Base-by-base conservation (phyloP, 495 filamentous ascomycete genomes). In the Annulohypoxylon bovei region DNA sequence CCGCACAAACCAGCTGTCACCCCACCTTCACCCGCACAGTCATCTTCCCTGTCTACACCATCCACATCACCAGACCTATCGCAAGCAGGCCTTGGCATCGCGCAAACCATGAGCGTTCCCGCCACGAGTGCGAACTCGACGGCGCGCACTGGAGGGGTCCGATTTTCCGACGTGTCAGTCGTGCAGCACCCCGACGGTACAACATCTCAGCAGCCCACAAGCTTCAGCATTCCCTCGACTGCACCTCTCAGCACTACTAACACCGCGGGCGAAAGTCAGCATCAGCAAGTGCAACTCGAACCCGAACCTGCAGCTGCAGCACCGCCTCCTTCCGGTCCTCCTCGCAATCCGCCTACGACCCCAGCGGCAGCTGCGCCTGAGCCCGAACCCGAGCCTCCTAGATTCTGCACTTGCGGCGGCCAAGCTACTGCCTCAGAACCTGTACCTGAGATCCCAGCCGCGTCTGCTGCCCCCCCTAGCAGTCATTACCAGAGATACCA, bases 241-340 rank as follows among this genome's bases (percentile, higher is more conserved):
- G 28, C 18, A 32, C 39, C 11, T 28, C 8, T 30, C 40, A 12
- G n/a, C 16, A 6, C 35, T 33, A 12, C 14, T 6, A 6, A 16
- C 7, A 55, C 39, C 16, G 23, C 27, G 3, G 18, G 9, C 44
- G 64, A 55, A 8, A 32, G 1, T 1, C 16, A 65, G 56, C 37
- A 16, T 18, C 39, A 42, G 39, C n/a, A 42, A 20, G 4, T 16
- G 39, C 39, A 6, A 4, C 14, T 7, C 18, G 32, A 27, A 14
- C 33, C 23, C 3, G 42, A 40, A 20, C 16, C 65, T 2, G 50
- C 40, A 12, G 35, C 33, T 1, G 54, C 46, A 7, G 35, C 60
- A 14, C 44, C 60, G 6, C 67, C 67, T 35, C 61, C 67, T 47
- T 28, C 30, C 18, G 60, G 61, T 5, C 67, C 67, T 6, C 67